Base-by-base conservation (phyloP, 805 yeast genomes). In the Spathaspora hagerdaliae region DNA sequence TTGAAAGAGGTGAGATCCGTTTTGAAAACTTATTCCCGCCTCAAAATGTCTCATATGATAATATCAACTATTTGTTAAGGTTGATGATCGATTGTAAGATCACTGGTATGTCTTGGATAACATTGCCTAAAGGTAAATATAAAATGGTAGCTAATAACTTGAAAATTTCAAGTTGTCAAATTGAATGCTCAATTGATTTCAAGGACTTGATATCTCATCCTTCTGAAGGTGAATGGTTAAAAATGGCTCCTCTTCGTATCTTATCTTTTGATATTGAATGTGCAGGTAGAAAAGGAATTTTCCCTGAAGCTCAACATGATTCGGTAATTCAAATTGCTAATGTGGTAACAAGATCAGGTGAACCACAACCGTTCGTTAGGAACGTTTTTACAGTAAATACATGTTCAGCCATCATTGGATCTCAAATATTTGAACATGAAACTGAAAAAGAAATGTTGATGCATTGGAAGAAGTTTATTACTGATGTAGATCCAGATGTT, bases 301-400 rank as follows among this genome's bases (percentile, higher is more conserved):
- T 94, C 63, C 99, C 99, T 1, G 99, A 94, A 59, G 85, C 99
- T 1, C 86, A 86, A 50, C 77, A 81, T 39, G 99, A 94, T 69
- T 86, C 97, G 0, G 96, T 94, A 8, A 94, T 94, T 59, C 99
- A 95, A 66, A 95, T 94, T 51, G 99, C 99, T 6, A 92, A 89
- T 59, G 97, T 94, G 27, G 96, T 92, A 2, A 84, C 88, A 56
- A 73, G 80, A 42, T 83, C 84, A 42, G 97, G 99, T 39, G 90
- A 85, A 33, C 52, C 75, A n/a, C 79, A 82, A 42, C 99, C 99
- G 1, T 94, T 95, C 61, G 84, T 94, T 5, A 78, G 98, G 57
- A 92, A 90, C 57, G 98, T 95, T 0, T 95, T 94, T 63, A 92
- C 98, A 0, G 89, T 95, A 12, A 80, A 88, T 50, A 79, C 96